Conservation (phyloP, 2,329 filamentous ascomycete genomes). For the Pleurostoma richardsiae region DNA sequence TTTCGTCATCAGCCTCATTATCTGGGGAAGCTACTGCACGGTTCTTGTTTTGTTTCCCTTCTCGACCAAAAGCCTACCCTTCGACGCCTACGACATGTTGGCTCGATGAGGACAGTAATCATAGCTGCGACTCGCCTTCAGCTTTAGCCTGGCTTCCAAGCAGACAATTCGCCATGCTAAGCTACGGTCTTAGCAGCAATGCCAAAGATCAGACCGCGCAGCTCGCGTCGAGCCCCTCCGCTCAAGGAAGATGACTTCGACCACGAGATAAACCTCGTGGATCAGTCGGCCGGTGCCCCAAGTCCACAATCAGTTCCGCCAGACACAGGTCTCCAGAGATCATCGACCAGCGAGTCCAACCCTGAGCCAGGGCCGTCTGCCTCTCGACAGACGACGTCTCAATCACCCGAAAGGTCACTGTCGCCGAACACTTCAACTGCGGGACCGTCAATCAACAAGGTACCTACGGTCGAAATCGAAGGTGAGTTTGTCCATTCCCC, state of each 20-base stretch:
- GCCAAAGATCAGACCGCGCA: slow-evolving; percentile 34
- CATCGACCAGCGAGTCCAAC: background rate
- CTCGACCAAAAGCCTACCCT: no score
- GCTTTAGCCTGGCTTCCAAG: slow-evolving; percentile 1
- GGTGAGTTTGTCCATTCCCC: slow-evolving; percentile 1
- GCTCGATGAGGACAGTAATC: no score
- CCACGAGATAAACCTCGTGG: slow-evolving; percentile 66
- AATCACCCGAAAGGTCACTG: background rate
- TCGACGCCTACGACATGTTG: no score
- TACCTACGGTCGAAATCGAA: slow-evolving; percentile 4
- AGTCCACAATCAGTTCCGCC: slow-evolving; percentile 3
- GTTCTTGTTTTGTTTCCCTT: no score
- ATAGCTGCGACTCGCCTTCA: background rate
- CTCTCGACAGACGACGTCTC: background rate
- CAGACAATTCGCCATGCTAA: slow-evolving; percentile 8
- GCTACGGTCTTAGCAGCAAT: slow-evolving; percentile 22
- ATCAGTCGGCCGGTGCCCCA: slow-evolving; percentile 33
- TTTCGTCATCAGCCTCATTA: no score
- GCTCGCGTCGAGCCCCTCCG: slow-evolving; percentile 49
- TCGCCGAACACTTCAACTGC: background rate
- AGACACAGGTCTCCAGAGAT: background rate
- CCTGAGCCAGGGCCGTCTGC: background rate
- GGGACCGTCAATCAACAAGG: background rate
- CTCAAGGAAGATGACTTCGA: slow-evolving; percentile 60
- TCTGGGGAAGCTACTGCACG: no score